Base-by-base conservation (phyloP, 2,329 filamentous ascomycete genomes). In the Mycosphaerella sp. region DNA sequence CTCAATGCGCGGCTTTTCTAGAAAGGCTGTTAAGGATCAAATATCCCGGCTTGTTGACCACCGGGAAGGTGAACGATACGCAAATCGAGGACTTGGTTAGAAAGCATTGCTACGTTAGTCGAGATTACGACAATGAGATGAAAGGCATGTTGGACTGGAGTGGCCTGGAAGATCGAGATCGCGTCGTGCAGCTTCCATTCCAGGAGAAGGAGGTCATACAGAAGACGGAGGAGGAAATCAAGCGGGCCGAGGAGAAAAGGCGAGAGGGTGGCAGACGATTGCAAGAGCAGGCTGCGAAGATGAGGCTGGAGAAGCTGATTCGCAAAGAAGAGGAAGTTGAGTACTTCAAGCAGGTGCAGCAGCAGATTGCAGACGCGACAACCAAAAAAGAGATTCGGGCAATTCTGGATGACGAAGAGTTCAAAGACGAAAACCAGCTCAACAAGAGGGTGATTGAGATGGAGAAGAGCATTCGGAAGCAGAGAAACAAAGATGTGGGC, bases 201-300 rank as follows among this genome's bases (percentile, higher is more conserved):
- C 95, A 89, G 0, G 93, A 98, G 71, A 91, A 95, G 61, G 78
- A 97, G 2, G 77, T 96, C 1, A 73, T 91, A 0, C 88, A 95
- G 68, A 98, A 98, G 75, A 93, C 86, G 1, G 89, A 95, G 67
- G 93, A 97, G 69, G 93, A 98, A 70, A 79, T 98, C 12, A 89
- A 88, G 2, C 80, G 84, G 40, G 89, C 95, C 59, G 90, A 92
- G 9, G 93, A 98, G 75, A 86, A 92, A 69, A 89, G 95, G 67
- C 95, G 95, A 70, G 93, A 98, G 72, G 93, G 89, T 62, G 93
- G 93, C 0, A 80, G 93, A 59, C 80, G 95, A 44, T 69, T 98
- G 26, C 93, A 98, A 70, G 90, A 96, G 65, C 93, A 98, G 71
- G 93, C 93, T 0, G 92, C 92, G 8, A 97, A 95, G 72, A 95